Base-by-base conservation (phyloP, 2,329 filamentous ascomycete genomes). In the Xylariaceae sp. region DNA sequence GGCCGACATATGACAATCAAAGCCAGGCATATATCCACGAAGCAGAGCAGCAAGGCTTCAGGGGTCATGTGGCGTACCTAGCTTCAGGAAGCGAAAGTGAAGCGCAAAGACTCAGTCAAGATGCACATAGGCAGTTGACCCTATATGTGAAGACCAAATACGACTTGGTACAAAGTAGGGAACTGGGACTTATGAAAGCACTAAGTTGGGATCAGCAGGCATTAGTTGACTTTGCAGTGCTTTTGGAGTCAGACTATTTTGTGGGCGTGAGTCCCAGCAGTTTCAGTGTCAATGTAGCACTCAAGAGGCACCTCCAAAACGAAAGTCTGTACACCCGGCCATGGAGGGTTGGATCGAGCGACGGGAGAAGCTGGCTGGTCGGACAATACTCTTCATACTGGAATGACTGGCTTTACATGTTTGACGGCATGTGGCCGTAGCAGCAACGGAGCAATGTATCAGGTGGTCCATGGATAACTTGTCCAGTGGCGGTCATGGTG, bases 331-430 rank as follows among this genome's bases (percentile, higher is more conserved):
- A 74, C 57, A 74, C 76, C 1, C 66, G 76, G 51, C 75, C 74
- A 0, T 80, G 75, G 75, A 75, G 65, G 58, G 68, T 76, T 6
- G 72, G 71, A 2, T 69, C 68, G 0, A 73, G 75, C 0, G 77
- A 80, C 60, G 71, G 70, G 3, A 69, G 72, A 48, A 78, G 75
- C 47, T 76, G 74, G 66, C 66, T 80, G 15, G 71, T 77, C 10
- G 77, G 77, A 1, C 69, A 69, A 17, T 78, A 76, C 56, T 71
- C 73, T 4, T 70, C 69, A 15, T 80, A 78, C 65, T 80, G 74
- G 73, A 73, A 76, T 10, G 76, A 80, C 61, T 80, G 77, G 77
- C 68, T 79, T 47, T 80, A 78, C 56, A 80, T 80, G 74, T 78
- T 73, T 57, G 75, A 78, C 50, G 73, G 74, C 0, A 67, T 78